phyloP scores from a whole-genome alignment of 176 grass and related monocot species.

The Cymbopogon citratus region DNA sequence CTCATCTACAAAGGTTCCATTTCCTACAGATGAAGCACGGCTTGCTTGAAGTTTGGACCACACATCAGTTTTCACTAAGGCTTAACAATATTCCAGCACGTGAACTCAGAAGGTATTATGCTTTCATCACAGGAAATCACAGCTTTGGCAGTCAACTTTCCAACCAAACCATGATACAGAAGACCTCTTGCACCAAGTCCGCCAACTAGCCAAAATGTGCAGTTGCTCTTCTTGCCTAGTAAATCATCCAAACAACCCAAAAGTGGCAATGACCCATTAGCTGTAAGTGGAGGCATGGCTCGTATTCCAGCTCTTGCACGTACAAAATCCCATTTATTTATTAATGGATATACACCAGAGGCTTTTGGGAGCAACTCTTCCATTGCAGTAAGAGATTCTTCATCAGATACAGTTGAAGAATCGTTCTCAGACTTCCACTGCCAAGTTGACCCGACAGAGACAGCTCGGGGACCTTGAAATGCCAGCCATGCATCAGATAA shows the following conservation, averaged over 20 bases:
- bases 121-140: slow-evolving; percentile 59
- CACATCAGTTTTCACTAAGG: background rate
- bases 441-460: slow-evolving; percentile 88
- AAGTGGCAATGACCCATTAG: slow-evolving; percentile 70
- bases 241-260: slow-evolving; percentile 71
- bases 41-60: background rate
- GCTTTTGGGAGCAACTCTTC: slow-evolving; percentile 72
- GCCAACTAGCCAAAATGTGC: slow-evolving; percentile 76
- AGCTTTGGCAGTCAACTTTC: slow-evolving; percentile 84
- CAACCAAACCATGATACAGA: slow-evolving; percentile 83
- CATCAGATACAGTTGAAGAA: slow-evolving; percentile 48
- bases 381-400: slow-evolving; percentile 61
- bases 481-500: slow-evolving; percentile 89
- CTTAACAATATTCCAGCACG: slow-evolving; percentile 54
- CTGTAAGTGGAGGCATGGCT: slow-evolving; percentile 83
- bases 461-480: slow-evolving; percentile 57
- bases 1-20: background rate
- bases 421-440: slow-evolving; percentile 72
- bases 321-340: slow-evolving; percentile 63
- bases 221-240: slow-evolving; percentile 38
- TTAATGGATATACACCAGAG: slow-evolving; percentile 69
- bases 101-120: slow-evolving; percentile 70
- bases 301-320: slow-evolving; percentile 71
- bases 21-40: background rate
- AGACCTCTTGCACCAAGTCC: slow-evolving; percentile 90